Evolutionary conservation across 352 stramenopile genomes (phyloP), one percentile per base, ranked within the genome.

Genomic region (Globisporangium okanoganense): DNA sequence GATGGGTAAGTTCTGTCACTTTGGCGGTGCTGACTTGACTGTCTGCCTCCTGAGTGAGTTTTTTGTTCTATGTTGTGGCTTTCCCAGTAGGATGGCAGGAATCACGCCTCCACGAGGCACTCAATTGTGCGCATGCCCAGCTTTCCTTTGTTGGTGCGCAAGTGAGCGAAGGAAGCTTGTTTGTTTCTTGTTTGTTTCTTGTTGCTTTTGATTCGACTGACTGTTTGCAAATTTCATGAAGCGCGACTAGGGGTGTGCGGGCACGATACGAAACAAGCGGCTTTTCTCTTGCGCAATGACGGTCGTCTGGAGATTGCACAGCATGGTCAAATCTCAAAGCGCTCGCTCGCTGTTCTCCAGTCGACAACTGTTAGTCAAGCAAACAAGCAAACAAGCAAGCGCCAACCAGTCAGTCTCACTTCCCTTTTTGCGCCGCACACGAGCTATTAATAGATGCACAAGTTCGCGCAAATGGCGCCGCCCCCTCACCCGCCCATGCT

Each of bases 401-500:
- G 35, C 35, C 10, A 10, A 13, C 35, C 35, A 43, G 36, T 22
- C 40, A 27, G 22, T 48, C 56, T 57, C 58, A 64, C 58, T 64
- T 51, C 35, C 27, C 49, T n/a, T 51, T 24, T 48, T 49, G 47
- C 58, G 24, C 24, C 27, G 22, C n/a, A 41, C 3, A 25, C 12
- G 24, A 51, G 22, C 22, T 18, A 29, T 29, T 14, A 20, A 53
- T 53, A 36, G 51, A 66, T 66, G 60, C 50, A 60, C 33, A 48
- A 48, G 25, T 33, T 35, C 16, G 53, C 24, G 18, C 58, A 36
- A 16, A 51, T 58, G 58, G 35, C 33, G 24, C 31, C 56, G 33
- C 38, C 22, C 4, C 58, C 25, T 29, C 48, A 13, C 35, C 33
- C 20, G 22, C n/a, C 14, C 8, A 50, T 51, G 16, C 51, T 61